Evolutionary conservation across 2,329 filamentous ascomycete genomes (phyloP), one percentile per base, ranked within the genome.

Genomic region (Aspergillus luchuensis): DNA sequence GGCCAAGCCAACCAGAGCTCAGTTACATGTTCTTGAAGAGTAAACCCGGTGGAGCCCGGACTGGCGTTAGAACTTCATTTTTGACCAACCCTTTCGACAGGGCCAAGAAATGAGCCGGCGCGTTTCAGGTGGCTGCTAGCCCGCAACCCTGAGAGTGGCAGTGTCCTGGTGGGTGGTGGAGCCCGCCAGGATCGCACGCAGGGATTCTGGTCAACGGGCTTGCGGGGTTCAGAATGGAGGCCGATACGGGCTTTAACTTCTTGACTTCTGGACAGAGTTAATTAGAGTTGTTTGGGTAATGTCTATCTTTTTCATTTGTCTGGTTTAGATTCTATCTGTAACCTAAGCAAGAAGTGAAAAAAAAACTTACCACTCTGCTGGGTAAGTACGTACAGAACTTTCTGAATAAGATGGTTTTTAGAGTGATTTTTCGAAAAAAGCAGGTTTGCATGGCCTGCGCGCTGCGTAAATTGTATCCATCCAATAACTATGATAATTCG

Each of bases 81-180:
- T 49, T 51, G 48, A 47, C 45, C 23, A 28, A 39, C 17, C 39
- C 28, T 48, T 47, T 43, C 25, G 45, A 38, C 5, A 57, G 54
- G 47, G 47, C 48, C 21, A 28, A 28, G 39, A 58, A 58, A 58
- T 50, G 49, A 39, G 25, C 39, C 66, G 60, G 66, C 63, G 63
- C 66, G 72, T 74, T 74, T 74, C 72, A 74, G 62, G 62, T 66
- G 53, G 45, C 55, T 56, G 59, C 64, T 74, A 73, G 72, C 66
- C 65, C 65, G 68, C 61, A 65, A 72, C 64, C 69, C 71, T 72
- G 69, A 69, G 53, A 62, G 69, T 70, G 69, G 70, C 66, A 72
- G 68, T 70, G 68, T 55, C 67, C 33, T 36, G 33, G 33, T 69
- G 70, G 67, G 28, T 39, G 55, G 58, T 63, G 58, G 61, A 54